Conservation (phyloP, 257 asterid species). For the Scutellaria barbata region DNA sequence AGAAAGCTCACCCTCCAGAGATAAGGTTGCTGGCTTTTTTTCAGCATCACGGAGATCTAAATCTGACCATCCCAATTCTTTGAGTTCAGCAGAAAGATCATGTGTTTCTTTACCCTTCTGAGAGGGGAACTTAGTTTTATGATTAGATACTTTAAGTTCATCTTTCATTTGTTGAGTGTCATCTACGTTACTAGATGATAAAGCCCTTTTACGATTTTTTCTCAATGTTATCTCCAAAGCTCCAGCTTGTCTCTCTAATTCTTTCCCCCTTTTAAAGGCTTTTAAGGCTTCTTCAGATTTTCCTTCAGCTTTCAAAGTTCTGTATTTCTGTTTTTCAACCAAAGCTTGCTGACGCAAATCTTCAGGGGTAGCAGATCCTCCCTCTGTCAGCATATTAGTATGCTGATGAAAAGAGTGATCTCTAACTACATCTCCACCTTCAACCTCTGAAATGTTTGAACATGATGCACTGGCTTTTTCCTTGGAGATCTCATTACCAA, state of each 20-base stretch:
- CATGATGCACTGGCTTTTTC: constrained; percentile 50
- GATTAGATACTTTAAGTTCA: constrained; percentile 43
- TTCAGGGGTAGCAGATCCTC: constrained; percentile 70
- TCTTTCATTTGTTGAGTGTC: constrained; percentile 52
- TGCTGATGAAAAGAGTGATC: constrained; percentile 48
- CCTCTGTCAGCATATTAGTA: constrained; percentile 39
- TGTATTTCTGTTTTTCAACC: constrained; percentile 74
- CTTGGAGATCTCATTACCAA: constrained; percentile 51
- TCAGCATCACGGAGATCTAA: constrained; percentile 66
- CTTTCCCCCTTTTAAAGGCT: constrained; percentile 91
- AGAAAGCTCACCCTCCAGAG: constrained; percentile 88
- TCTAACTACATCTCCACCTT: constrained; percentile 42
- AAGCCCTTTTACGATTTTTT: constrained; percentile 73
- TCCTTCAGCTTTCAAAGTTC: constrained; percentile 82
- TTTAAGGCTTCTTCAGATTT: constrained; percentile 87
- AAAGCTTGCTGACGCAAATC: constrained; percentile 85
- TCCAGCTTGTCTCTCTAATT: constrained; percentile 93
- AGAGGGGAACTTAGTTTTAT: constrained; percentile 43
- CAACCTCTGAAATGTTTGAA: constrained; percentile 55
- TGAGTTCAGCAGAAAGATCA: constrained; percentile 82
- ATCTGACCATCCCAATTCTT: constrained; percentile 98
- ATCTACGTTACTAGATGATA: constrained; percentile 47
- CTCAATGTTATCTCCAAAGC: constrained; percentile 76
- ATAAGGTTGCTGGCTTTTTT: constrained; percentile 56
- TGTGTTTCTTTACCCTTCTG: constrained; percentile 62